Conservation (phyloP, 306 rosid species). For the Pterocarpus macrocarpus region DNA sequence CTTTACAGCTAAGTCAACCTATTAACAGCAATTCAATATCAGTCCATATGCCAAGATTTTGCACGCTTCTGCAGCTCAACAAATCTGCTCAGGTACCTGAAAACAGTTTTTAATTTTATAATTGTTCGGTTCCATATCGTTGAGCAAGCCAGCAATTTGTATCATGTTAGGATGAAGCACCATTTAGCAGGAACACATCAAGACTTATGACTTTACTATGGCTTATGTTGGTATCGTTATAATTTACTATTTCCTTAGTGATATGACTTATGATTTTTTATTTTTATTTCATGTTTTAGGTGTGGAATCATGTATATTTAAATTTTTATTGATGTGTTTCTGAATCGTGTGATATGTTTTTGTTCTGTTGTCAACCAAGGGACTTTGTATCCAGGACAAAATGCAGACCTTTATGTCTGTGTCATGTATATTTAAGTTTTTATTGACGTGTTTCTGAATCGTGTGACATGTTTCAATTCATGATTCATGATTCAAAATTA, state of each 20-base stretch:
- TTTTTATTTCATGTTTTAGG: neutral
- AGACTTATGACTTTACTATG: too few relatives aligned
- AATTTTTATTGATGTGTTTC: neutral
- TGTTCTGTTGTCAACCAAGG: too few relatives aligned
- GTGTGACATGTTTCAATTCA: neutral
- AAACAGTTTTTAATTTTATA: neutral
- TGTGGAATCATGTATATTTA: neutral
- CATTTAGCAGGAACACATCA: neutral
- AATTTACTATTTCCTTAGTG: too few relatives aligned
- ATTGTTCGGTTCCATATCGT: neutral
- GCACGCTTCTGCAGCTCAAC: slow-evolving; percentile 96
- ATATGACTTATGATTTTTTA: neutral
- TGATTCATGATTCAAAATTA: neutral
- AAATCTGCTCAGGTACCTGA: slow-evolving; percentile 94
- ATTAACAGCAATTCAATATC: slow-evolving; percentile 95
- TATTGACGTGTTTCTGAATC: neutral
- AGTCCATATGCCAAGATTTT: slow-evolving; percentile 96
- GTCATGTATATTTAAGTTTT: neutral
- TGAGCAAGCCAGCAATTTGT: neutral
- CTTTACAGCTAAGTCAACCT: slow-evolving; percentile 96
- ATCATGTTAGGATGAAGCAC: neutral
- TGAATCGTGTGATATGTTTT: neutral
- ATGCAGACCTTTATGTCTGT: too few relatives aligned
- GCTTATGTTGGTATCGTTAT: neutral
- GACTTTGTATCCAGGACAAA: too few relatives aligned